These are phyloP conservation scores for Hyaloperonospora brassicae DNA, from an alignment of 352 stramenopile genomes.

Conservation along the genomic window DNA sequence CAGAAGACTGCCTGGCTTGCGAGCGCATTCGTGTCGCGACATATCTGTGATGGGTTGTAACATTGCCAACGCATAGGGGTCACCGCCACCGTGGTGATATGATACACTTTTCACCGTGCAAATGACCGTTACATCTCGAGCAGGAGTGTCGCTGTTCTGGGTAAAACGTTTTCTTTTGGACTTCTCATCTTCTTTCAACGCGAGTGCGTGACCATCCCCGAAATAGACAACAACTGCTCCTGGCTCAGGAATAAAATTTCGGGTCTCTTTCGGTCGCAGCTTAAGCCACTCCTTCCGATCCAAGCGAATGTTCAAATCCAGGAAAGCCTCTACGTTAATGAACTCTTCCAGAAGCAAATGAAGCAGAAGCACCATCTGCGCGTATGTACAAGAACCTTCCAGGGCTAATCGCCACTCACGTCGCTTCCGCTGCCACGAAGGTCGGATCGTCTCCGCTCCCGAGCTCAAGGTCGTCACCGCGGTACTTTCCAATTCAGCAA, in stretches of 20 bases:
- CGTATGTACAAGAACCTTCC: slow-evolving; percentile 55
- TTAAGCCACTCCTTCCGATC: slow-evolving; percentile 76
- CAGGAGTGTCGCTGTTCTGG: slow-evolving; percentile 54
- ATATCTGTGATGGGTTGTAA: slow-evolving; percentile 36
- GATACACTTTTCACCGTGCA: slow-evolving; percentile 58
- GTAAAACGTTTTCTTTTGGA: slow-evolving; percentile 68
- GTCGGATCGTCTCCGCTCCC: slow-evolving; percentile 49
- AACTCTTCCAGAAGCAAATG: slow-evolving; percentile 70
- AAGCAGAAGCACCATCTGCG: slow-evolving; percentile 65
- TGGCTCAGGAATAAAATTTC: slow-evolving; percentile 73
- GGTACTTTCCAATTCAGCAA: slow-evolving; percentile 51
- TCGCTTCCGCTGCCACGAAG: slow-evolving; percentile 67
- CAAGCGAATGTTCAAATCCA: slow-evolving; percentile 62
- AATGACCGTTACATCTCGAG: slow-evolving; percentile 41
- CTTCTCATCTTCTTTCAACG: slow-evolving; percentile 75
- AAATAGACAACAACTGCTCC: slow-evolving; percentile 69
- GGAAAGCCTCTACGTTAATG: slow-evolving; percentile 70
- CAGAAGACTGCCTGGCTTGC: slow-evolving; percentile 30
- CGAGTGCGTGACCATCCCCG: slow-evolving; percentile 62
- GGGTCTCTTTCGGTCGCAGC: slow-evolving; percentile 54
- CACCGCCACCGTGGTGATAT: slow-evolving; percentile 73
- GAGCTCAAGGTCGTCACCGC: slow-evolving; percentile 33
- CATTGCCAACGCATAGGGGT: slow-evolving; percentile 64
- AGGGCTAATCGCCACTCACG: slow-evolving; percentile 64
- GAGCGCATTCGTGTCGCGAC: slow-evolving; percentile 22